These are phyloP conservation scores for Pseudogymnoascus sp. DNA, from an alignment of 2,329 filamentous ascomycete species.

Conservation along the genomic window DNA sequence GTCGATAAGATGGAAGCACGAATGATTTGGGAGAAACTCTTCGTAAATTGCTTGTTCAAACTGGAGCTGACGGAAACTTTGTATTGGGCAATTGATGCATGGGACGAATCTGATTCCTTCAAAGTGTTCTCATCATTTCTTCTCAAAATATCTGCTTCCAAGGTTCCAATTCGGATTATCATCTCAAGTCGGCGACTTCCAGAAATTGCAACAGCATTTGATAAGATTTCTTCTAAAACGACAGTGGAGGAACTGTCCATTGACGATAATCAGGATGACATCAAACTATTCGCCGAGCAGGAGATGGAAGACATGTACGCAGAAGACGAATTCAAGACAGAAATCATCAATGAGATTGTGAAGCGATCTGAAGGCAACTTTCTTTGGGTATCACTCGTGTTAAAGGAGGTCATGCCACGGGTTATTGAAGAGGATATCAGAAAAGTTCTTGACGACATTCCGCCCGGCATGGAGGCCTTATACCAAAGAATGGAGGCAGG, in stretches of 20 bases:
- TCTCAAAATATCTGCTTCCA: not conserved
- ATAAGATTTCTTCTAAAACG: not conserved
- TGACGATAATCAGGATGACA: not conserved
- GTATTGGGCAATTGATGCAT: constrained; percentile 15
- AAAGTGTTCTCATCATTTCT: not conserved
- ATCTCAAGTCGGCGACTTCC: constrained; percentile 1
- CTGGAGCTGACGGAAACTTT: too few relatives aligned
- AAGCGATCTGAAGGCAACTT: constrained; percentile 13
- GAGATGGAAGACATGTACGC: constrained; percentile 9
- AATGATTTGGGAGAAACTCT: constrained; percentile 17
- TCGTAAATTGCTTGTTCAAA: constrained; percentile 14
- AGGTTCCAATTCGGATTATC: not conserved
- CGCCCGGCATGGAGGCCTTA: constrained; percentile 23
- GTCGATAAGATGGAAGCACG: constrained; percentile 14
- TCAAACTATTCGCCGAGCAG: constrained; percentile 3
- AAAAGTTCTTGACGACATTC: constrained; percentile 20
- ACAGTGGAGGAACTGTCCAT: not conserved
- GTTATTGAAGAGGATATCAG: constrained; percentile 12
- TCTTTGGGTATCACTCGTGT: constrained; percentile 12
- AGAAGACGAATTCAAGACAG: not conserved
- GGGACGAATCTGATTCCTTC: constrained; percentile 16
- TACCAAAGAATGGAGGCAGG: constrained; percentile 25
- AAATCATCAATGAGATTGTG: constrained; percentile 8
- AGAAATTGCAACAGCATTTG: constrained; percentile 6
- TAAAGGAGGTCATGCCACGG: constrained; percentile 2